A percentile compares a stretch with the other conserved stretches of the same genome.
These are phyloP conservation scores for Leccinellum luteum DNA, from an alignment of 768 basidiomycete species.

Conservation along the genomic window DNA sequence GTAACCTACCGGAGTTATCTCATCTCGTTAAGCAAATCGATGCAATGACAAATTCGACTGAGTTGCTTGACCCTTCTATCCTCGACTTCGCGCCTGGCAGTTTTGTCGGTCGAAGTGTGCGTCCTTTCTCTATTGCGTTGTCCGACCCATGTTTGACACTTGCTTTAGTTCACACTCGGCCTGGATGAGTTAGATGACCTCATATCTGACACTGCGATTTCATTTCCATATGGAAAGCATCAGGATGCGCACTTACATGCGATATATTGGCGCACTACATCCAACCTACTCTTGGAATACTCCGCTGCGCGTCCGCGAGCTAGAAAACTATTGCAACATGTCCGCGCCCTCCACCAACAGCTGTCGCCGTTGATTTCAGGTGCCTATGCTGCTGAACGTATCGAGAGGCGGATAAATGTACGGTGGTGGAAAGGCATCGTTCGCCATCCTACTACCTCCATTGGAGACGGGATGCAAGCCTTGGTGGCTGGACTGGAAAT, in stretches of 20 bases:
- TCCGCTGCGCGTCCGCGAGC: constrained; percentile 26
- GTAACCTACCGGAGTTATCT: background rate
- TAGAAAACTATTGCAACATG: constrained; percentile 11
- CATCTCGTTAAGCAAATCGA: constrained; percentile 3
- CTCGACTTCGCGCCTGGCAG: constrained; percentile 25
- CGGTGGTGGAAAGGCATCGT: constrained; percentile 9
- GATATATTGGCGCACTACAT: constrained; percentile 29
- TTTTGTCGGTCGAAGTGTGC: constrained; percentile 31
- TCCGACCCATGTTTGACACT: background rate
- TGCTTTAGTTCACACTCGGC: constrained; percentile 25
- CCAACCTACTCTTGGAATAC: constrained; percentile 33
- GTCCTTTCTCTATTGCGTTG: constrained; percentile 1
- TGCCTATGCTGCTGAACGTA: background rate
- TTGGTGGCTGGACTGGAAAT: constrained; percentile 23
- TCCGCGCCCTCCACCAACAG: constrained; percentile 16
- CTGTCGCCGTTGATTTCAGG: constrained; percentile 2
- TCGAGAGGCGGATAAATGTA: background rate
- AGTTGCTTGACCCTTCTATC: constrained; percentile 15
- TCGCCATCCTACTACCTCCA: constrained; percentile 1
- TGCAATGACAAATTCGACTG: constrained; percentile 20
- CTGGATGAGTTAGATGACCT: constrained; percentile 28
- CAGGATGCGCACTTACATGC: constrained; percentile 20
- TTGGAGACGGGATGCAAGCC: constrained; percentile 9
- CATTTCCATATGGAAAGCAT: background rate
- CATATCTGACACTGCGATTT: constrained; percentile 3